Evolutionary conservation across 495 filamentous ascomycete genomes (phyloP), one percentile per base, ranked within the genome.

Genomic region (Peziza echinospora): DNA sequence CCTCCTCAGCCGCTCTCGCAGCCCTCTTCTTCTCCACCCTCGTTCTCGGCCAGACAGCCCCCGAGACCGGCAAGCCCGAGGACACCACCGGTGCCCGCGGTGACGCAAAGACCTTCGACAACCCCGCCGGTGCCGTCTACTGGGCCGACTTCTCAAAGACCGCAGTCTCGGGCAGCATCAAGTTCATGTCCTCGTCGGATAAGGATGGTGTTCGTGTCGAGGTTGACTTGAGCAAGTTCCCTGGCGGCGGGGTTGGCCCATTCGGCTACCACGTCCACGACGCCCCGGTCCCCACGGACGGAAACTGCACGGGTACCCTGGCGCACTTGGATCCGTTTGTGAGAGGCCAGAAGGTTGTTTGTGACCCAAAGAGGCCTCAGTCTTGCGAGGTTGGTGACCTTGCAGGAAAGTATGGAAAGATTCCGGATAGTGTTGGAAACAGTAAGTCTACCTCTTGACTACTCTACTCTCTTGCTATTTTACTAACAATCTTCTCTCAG

Each of bases 241-340:
- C 82, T 47, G 60, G 64, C 11, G 62, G 60, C 25, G 72, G 69
- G 24, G 46, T 51, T n/a, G 78, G 78, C 4, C 78, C 82, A 5
- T 84, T 84, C 66, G 52, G 78, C 85, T 93, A 93, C 66, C 84
- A 92, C 53, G 70, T 93, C 56, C 83, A 93, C 65, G 73, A 75
- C 47, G 58, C 65, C 39, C 80, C 79, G 13, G 79, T 92, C 25
- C 76, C 79, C 3, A 62, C 65, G 26, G 62, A 77, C 54, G 85
- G 85, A 47, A 85, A 84, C 69, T 93, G 85, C 68, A 78, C 75
- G 44, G 67, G 59, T 3, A 78, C 83, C 8, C 60, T 72, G 16
- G 74, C 64, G 0, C 85, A 91, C 55, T 64, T 78, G 17, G 76
- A 81, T 56, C 76, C 78, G 0, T 76, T 71, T 58, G 51, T 63